Conservation (phyloP, 257 asterid species). For the Lithospermum erythrorhizon region DNA sequence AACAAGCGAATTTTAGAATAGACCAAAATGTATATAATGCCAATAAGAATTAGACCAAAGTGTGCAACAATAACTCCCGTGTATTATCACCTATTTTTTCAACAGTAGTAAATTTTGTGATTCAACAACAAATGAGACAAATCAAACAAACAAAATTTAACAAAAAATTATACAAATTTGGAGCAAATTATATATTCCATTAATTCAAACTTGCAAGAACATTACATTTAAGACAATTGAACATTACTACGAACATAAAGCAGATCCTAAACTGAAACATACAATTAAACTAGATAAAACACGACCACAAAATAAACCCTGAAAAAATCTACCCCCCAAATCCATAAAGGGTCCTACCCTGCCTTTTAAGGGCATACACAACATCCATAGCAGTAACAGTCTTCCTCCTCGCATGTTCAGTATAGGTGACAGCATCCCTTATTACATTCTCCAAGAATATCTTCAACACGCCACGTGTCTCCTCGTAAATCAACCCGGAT, state of each 20-base stretch:
- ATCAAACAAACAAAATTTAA: too few relatives aligned
- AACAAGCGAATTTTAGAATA: too few relatives aligned
- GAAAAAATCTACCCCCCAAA: constrained; percentile 14
- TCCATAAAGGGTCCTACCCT: constrained; percentile 35
- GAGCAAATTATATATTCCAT: background rate
- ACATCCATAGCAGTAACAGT: constrained; percentile 35
- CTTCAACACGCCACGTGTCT: constrained; percentile 33
- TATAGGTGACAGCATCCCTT: constrained; percentile 34
- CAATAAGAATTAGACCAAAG: too few relatives aligned
- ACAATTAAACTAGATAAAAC: background rate
- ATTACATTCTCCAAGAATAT: constrained; percentile 34
- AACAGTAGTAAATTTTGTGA: too few relatives aligned
- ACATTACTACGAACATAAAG: background rate
- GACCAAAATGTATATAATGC: too few relatives aligned
- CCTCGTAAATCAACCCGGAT: constrained; percentile 31
- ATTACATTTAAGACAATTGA: background rate
- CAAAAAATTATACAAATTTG: too few relatives aligned
- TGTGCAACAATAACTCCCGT: too few relatives aligned
- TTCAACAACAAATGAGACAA: too few relatives aligned
- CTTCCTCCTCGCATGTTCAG: constrained; percentile 31
- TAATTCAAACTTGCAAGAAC: background rate
- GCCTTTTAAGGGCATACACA: constrained; percentile 31
- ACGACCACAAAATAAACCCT: background rate
- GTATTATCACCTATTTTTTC: too few relatives aligned
- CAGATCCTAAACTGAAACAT: background rate